Conservation (phyloP, 345 rosid species). For the Hibiscus tridactylites region DNA sequence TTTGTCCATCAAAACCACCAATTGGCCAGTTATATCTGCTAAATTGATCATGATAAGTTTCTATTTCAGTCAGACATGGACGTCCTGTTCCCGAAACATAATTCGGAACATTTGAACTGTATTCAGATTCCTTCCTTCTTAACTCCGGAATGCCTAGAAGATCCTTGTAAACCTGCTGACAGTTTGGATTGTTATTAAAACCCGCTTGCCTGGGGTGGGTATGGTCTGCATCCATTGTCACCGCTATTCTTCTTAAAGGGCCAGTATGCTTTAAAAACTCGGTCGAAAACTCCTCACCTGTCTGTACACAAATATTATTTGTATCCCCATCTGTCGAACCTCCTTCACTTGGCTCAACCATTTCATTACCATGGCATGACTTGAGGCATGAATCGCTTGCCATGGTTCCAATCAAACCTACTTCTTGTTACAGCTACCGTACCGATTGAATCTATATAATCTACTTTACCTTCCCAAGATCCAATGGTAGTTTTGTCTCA, state of each 20-base stretch:
- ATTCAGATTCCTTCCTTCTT: slow-evolving; percentile 31
- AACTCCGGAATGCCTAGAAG: slow-evolving; percentile 28
- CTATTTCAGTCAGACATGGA: slow-evolving; percentile 17
- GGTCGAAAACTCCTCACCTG: slow-evolving; percentile 77
- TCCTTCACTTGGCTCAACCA: background rate
- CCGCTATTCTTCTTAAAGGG: slow-evolving; percentile 26
- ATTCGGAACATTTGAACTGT: slow-evolving; percentile 25
- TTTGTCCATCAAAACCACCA: slow-evolving; percentile 15
- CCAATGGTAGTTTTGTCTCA: background rate
- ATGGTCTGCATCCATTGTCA: slow-evolving; percentile 14
- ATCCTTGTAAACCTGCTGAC: slow-evolving; percentile 34
- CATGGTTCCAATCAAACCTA: slow-evolving; percentile 27
- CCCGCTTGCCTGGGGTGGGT: slow-evolving; percentile 12
- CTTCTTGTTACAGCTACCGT: background rate
- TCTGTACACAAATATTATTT: slow-evolving; percentile 41
- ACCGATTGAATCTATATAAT: background rate
- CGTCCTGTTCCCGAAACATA: slow-evolving; percentile 19
- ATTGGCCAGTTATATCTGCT: slow-evolving; percentile 20
- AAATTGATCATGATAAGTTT: slow-evolving; percentile 17
- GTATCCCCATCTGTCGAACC: slow-evolving; percentile 17
- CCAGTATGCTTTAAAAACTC: slow-evolving; percentile 49
- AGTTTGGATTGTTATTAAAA: slow-evolving; percentile 18
- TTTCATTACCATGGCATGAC: slow-evolving; percentile 23
- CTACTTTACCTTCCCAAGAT: background rate
- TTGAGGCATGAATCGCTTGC: slow-evolving; percentile 33